Conservation (phyloP, 2,329 filamentous ascomycete species). For the Chaetomium olivaceum region DNA sequence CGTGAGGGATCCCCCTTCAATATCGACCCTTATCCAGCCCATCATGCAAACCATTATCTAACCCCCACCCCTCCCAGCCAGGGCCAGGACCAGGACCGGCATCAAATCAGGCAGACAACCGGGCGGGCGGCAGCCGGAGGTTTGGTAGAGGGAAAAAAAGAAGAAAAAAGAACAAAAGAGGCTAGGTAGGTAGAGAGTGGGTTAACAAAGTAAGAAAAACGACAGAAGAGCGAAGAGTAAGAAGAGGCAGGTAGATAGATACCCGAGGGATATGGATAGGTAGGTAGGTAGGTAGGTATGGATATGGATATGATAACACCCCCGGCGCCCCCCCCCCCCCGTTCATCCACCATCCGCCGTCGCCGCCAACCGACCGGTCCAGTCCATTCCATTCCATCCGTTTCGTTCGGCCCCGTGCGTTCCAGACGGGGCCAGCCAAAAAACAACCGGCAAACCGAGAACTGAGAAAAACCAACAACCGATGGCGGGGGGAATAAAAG, state of each 20-base stretch:
- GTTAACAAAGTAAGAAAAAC: neutral
- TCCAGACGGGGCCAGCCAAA: neutral
- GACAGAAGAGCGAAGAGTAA: neutral
- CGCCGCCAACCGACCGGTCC: neutral
- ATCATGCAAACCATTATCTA: constrained; percentile 1
- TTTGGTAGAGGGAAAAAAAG: no score
- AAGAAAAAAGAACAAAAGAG: neutral
- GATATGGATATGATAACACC: constrained; percentile 3
- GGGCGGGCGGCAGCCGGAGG: neutral
- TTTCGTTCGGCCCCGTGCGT: neutral
- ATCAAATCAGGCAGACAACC: neutral
- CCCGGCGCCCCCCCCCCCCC: neutral
- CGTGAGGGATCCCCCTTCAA: neutral
- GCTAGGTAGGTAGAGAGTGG: neutral
- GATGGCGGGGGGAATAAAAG: neutral
- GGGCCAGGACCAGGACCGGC: neutral
- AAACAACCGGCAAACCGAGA: neutral
- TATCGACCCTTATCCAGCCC: neutral
- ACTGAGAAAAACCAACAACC: constrained; percentile 1
- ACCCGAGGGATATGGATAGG: neutral
- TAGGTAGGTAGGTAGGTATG: constrained; percentile 2
- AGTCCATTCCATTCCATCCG: neutral
- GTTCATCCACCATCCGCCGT: neutral
- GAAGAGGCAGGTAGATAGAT: neutral
- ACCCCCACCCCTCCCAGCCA: neutral